A percentile compares a stretch with the other conserved stretches of the same genome.
These are phyloP conservation scores for Coemansia sp. DNA, from an alignment of 192 early-diverging fungal genomes.

Conservation along the genomic window DNA sequence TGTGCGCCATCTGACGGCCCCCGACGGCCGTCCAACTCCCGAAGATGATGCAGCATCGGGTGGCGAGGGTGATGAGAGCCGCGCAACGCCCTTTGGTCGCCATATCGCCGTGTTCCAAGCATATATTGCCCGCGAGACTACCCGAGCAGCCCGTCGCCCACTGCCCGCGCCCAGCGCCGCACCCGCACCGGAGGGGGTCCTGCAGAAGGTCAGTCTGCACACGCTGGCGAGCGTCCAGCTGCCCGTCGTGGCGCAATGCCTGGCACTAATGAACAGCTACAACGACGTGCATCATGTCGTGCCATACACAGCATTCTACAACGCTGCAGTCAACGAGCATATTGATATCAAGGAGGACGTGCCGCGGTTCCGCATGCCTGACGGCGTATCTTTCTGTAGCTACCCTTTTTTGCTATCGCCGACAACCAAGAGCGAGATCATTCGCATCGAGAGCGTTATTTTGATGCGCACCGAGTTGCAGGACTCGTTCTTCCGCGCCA, in stretches of 20 bases:
- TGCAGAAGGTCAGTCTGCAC: slow-evolving; percentile 35
- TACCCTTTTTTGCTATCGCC: slow-evolving; percentile 72
- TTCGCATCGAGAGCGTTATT: slow-evolving; percentile 68
- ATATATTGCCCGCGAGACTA: slow-evolving; percentile 32
- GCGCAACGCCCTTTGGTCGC: slow-evolving; percentile 18
- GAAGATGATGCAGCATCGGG: background rate
- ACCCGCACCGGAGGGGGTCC: slow-evolving; percentile 3
- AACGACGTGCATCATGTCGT: slow-evolving; percentile 59
- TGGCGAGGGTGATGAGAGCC: background rate
- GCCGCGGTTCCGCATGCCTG: slow-evolving; percentile 63
- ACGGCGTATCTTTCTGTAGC: slow-evolving; percentile 69
- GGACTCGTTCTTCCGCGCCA: slow-evolving; percentile 73
- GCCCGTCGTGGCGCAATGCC: slow-evolving; percentile 26
- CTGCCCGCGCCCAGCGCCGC: slow-evolving; percentile 1
- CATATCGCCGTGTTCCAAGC: slow-evolving; percentile 31
- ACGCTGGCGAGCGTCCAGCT: slow-evolving; percentile 19
- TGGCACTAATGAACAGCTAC: slow-evolving; percentile 53
- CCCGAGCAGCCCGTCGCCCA: slow-evolving; percentile 12
- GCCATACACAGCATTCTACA: slow-evolving; percentile 66
- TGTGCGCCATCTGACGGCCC: slow-evolving; percentile 34
- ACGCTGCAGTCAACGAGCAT: slow-evolving; percentile 62
- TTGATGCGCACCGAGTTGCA: slow-evolving; percentile 66
- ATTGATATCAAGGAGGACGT: slow-evolving; percentile 77
- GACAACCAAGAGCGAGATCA: slow-evolving; percentile 68
- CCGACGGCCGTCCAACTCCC: background rate